These are phyloP conservation scores for Coemansia sp. DNA, from an alignment of 192 early-diverging fungal species.

Conservation along the genomic window DNA sequence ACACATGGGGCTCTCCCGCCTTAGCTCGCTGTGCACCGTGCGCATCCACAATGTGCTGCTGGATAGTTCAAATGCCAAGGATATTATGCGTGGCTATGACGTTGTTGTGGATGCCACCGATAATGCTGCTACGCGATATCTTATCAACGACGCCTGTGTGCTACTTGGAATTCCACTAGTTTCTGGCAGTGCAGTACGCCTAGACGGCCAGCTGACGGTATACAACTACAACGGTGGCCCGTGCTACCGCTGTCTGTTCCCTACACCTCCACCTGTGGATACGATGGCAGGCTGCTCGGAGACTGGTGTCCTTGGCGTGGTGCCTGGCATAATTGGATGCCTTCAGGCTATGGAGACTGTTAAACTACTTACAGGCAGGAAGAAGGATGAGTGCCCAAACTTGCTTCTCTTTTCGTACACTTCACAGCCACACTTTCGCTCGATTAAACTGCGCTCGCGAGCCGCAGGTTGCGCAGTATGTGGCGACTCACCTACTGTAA, in stretches of 20 bases:
- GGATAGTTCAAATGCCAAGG: constrained; percentile 78
- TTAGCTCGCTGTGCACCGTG: constrained; percentile 68
- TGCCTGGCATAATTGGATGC: constrained; percentile 90
- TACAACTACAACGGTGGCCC: constrained; percentile 89
- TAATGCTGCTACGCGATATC: constrained; percentile 93
- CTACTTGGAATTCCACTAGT: constrained; percentile 78
- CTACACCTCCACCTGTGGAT: constrained; percentile 85
- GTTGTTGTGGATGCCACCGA: constrained; percentile 90
- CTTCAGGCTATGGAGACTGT: constrained; percentile 91
- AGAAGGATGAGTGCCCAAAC: constrained; percentile 58
- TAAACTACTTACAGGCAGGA: constrained; percentile 74
- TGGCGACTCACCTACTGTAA: constrained; percentile 78
- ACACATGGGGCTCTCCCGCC: constrained; percentile 50
- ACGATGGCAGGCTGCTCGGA: constrained; percentile 88
- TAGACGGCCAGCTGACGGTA: constrained; percentile 95
- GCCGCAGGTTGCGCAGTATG: constrained; percentile 80
- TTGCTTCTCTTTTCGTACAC: constrained; percentile 81
- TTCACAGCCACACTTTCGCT: constrained; percentile 68
- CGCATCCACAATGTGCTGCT: constrained; percentile 68
- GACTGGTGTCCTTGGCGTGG: constrained; percentile 90
- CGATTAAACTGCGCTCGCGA: constrained; percentile 72
- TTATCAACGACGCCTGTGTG: constrained; percentile 93
- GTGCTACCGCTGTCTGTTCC: constrained; percentile 96
- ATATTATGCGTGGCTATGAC: constrained; percentile 73
- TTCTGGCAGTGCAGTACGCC: constrained; percentile 82